Conservation (phyloP, 177 flowering plant genomes). For the Vitis hybrid region DNA sequence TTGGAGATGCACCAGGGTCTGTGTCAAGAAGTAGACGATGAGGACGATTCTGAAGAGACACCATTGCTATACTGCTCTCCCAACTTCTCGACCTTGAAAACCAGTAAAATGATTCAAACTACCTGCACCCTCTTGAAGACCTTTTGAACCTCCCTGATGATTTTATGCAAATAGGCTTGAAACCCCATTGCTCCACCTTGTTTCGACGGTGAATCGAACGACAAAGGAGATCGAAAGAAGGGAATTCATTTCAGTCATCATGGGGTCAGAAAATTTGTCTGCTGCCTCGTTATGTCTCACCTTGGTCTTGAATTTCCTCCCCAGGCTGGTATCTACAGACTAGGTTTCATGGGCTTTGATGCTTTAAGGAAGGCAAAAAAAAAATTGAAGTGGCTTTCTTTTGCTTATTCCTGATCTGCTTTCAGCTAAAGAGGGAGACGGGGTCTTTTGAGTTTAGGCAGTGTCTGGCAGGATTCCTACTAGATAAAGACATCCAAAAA, state of each 20-base stretch:
- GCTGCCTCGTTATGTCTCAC: neutral
- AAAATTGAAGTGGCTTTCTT: neutral
- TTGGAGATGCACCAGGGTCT: constrained; percentile 7
- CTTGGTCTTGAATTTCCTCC: neutral
- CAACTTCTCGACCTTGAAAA: neutral
- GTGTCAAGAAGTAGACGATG: constrained; percentile 29
- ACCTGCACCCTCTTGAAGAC: neutral
- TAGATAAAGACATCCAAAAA: constrained; percentile 5
- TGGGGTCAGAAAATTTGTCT: neutral
- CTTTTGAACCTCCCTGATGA: neutral
- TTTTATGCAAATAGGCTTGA: constrained; percentile 9
- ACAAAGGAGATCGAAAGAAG: constrained; percentile 28
- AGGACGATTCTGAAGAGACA: constrained; percentile 12
- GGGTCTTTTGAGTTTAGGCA: constrained; percentile 7
- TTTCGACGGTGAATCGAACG: constrained; percentile 18
- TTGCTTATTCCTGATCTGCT: neutral
- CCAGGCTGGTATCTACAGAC: neutral
- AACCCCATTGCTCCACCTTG: constrained; percentile 4
- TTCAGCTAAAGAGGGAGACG: neutral
- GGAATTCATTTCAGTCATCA: constrained; percentile 17
- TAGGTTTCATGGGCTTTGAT: neutral
- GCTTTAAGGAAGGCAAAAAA: too few relatives aligned
- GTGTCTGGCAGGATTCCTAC: constrained; percentile 11
- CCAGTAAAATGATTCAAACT: neutral
- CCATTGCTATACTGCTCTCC: neutral